phyloP scores from a whole-genome alignment of 2,329 filamentous ascomycete species.

The Delphinella strobiligena region DNA sequence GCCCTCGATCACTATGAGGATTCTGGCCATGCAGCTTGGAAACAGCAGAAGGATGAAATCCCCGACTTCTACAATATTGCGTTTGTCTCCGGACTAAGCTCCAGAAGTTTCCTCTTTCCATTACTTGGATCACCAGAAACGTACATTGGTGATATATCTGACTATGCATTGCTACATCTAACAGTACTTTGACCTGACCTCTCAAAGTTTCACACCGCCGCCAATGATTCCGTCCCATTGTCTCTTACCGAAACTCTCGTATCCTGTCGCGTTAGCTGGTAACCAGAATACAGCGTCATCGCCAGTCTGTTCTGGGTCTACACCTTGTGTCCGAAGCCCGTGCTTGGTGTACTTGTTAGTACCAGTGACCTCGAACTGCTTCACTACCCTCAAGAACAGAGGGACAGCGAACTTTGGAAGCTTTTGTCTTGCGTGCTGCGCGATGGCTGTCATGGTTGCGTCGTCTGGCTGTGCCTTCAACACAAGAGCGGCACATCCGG shows the following conservation, averaged over 20 bases:
- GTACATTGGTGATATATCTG: too few relatives aligned
- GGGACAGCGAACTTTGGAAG: conserved; percentile 68
- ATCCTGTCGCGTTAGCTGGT: conserved; percentile 42
- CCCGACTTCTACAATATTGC: too few relatives aligned
- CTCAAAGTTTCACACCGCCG: conserved; percentile 58
- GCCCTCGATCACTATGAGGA: too few relatives aligned
- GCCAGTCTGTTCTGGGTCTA: conserved; percentile 48
- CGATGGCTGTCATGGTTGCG: conserved; percentile 47
- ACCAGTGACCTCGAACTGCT: conserved; percentile 55
- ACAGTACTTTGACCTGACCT: too few relatives aligned
- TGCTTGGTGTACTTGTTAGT: conserved; percentile 88
- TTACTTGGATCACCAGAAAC: too few relatives aligned
- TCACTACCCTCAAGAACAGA: conserved; percentile 60
- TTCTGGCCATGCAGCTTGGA: too few relatives aligned
- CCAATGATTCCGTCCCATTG: conserved; percentile 59
- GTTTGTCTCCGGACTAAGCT: too few relatives aligned
- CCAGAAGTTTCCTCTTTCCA: too few relatives aligned
- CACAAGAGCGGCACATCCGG: conserved; percentile 64
- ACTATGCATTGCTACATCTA: too few relatives aligned
- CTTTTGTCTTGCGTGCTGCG: conserved; percentile 41
- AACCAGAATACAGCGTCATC: conserved; percentile 53
- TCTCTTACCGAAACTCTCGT: conserved; percentile 51
- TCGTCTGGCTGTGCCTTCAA: conserved; percentile 30
- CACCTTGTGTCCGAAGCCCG: conserved; percentile 57
- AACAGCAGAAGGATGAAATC: too few relatives aligned